These are phyloP conservation scores for Fraxinus nigra DNA, from an alignment of 305 asterid species.

Conservation along the genomic window DNA sequence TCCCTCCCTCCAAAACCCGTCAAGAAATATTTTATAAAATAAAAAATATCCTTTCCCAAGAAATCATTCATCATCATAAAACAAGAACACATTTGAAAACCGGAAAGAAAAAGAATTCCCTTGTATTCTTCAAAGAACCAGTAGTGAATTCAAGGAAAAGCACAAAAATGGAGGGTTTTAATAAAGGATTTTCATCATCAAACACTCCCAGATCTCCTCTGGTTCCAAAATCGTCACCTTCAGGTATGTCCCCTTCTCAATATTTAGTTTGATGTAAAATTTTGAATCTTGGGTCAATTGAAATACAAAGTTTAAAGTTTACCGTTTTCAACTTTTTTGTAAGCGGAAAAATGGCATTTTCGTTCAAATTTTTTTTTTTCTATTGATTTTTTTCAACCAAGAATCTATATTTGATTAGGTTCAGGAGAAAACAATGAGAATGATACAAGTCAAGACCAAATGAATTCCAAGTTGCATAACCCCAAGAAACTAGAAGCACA, in stretches of 20 bases:
- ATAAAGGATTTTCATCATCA: slow-evolving; percentile 34
- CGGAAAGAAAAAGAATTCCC: not conserved
- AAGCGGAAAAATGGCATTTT: not conserved
- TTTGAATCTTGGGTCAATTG: not conserved
- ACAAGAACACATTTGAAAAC: not conserved
- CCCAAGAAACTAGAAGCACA: slow-evolving; percentile 29
- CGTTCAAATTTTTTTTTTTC: not conserved
- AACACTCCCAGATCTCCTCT: slow-evolving; percentile 26
- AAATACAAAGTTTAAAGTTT: not conserved
- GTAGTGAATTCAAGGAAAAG: not conserved
- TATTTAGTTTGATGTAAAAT: not conserved
- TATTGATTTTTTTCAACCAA: not conserved
- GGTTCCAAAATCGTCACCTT: slow-evolving; percentile 28
- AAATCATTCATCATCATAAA: not conserved
- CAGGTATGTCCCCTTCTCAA: slow-evolving; percentile 37
- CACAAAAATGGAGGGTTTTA: slow-evolving; percentile 35
- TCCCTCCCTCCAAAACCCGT: slow-evolving; percentile 3
- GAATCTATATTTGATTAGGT: slow-evolving; percentile 18
- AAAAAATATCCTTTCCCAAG: not conserved
- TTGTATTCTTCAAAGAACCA: slow-evolving; percentile 5
- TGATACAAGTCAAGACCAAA: slow-evolving; percentile 25
- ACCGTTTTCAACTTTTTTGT: not conserved
- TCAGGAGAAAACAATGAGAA: slow-evolving; percentile 64
- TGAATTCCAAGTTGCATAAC: slow-evolving; percentile 33
- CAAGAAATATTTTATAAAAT: not conserved